phyloP scores from a whole-genome alignment of 192 early-diverging fungal species.

The Bifiguratus adelaidae region DNA sequence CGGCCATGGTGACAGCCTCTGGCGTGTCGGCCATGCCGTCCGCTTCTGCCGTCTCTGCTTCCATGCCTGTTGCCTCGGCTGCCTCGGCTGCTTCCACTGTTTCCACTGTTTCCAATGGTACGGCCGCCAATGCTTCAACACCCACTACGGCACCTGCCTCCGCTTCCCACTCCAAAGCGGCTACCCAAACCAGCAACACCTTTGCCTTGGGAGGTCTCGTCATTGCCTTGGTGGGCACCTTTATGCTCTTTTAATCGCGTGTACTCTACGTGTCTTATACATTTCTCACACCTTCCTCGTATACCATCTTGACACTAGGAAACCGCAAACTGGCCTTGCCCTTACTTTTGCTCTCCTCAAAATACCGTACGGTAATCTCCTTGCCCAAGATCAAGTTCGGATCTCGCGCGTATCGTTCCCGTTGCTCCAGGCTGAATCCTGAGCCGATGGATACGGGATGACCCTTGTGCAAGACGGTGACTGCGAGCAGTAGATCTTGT shows the following conservation, averaged over 20 bases:
- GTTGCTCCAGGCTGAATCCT: slow-evolving; percentile 29
- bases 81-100: neutral
- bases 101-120: neutral
- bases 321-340: slow-evolving; percentile 26
- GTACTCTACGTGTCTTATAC: slow-evolving; percentile 2
- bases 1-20: neutral
- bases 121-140: too few species aligned
- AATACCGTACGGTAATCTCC: slow-evolving; percentile 36
- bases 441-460: slow-evolving; percentile 25
- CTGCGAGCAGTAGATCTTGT: slow-evolving; percentile 22
- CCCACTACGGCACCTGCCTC: too few species aligned
- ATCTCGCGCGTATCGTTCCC: slow-evolving; percentile 25
- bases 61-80: neutral
- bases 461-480: slow-evolving; percentile 31
- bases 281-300: slow-evolving; percentile 13
- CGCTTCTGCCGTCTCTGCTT: neutral
- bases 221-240: too few species aligned
- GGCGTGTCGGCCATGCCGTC: neutral
- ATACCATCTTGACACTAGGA: slow-evolving; percentile 40
- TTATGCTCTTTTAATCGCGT: too few species aligned
- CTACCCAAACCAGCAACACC: too few species aligned
- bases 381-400: slow-evolving; percentile 37
- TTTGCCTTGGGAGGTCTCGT: too few species aligned
- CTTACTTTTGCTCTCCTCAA: slow-evolving; percentile 24
- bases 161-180: too few species aligned